phyloP scores from a whole-genome alignment of 441 rosid genomes.

The Pelargonium fulgidum region DNA sequence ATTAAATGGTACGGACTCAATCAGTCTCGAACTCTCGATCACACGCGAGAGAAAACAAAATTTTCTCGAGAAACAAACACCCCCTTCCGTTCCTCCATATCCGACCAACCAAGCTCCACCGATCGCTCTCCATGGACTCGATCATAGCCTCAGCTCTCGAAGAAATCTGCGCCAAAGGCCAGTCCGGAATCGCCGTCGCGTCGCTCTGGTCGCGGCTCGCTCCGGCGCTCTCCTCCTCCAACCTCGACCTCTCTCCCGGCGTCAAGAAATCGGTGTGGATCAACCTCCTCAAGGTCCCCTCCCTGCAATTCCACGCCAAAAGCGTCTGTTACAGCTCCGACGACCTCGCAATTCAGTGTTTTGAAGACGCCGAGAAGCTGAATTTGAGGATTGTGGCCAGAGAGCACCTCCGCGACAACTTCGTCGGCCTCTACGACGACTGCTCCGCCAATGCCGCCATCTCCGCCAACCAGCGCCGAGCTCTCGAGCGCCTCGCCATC shows the following conservation, averaged over 20 bases:
- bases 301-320: slow-evolving; percentile 43
- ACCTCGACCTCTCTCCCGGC: slow-evolving; percentile 35
- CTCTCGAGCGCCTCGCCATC: slow-evolving; percentile 67
- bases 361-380: slow-evolving; percentile 53
- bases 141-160: slow-evolving; percentile 60
- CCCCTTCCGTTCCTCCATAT: neutral
- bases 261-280: slow-evolving; percentile 52
- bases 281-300: slow-evolving; percentile 51
- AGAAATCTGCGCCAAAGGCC: slow-evolving; percentile 64
- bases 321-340: slow-evolving; percentile 28
- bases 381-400: slow-evolving; percentile 50
- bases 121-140: slow-evolving; percentile 44
- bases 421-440: slow-evolving; percentile 67
- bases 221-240: slow-evolving; percentile 1
- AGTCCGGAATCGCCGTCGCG: slow-evolving; percentile 34
- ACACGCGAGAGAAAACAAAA: neutral
- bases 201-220: slow-evolving; percentile 35
- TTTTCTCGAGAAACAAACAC: slow-evolving; percentile 19
- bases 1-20: neutral
- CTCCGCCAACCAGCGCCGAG: slow-evolving; percentile 43
- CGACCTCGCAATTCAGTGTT: slow-evolving; percentile 45
- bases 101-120: neutral
- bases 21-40: neutral
- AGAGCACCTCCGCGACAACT: slow-evolving; percentile 66
- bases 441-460: slow-evolving; percentile 37